These are phyloP conservation scores for Calophaca sinica DNA, from an alignment of 306 rosid species.

Conservation along the genomic window DNA sequence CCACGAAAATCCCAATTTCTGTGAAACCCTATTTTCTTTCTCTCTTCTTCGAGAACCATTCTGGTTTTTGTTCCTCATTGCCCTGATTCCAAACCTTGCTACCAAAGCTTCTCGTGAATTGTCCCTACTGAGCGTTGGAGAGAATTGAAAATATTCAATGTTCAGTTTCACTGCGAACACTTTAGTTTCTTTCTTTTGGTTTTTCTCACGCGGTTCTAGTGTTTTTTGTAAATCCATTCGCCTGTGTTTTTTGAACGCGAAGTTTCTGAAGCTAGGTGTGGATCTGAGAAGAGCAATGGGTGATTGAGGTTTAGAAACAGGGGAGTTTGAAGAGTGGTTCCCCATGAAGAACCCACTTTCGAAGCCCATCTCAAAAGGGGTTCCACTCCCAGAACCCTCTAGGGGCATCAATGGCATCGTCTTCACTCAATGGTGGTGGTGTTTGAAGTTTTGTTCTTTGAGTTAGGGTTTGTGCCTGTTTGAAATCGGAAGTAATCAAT, in stretches of 20 bases:
- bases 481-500: too few relatives aligned
- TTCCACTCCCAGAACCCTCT: too few relatives aligned
- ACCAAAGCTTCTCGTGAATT: slow-evolving; percentile 53
- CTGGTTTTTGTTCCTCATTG: slow-evolving; percentile 53
- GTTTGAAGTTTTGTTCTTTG: too few relatives aligned
- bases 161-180: slow-evolving; percentile 40
- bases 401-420: too few relatives aligned
- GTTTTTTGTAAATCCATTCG: slow-evolving; percentile 22
- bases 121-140: slow-evolving; percentile 57
- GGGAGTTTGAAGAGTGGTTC: too few relatives aligned
- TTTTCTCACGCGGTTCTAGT: slow-evolving; percentile 6
- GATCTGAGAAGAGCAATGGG: slow-evolving; percentile 85
- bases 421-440: too few relatives aligned
- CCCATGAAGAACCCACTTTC: too few relatives aligned
- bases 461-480: too few relatives aligned
- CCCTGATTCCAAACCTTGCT: slow-evolving; percentile 23
- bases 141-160: slow-evolving; percentile 44
- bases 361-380: too few relatives aligned
- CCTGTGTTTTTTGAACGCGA: slow-evolving; percentile 63
- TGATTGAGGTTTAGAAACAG: slow-evolving; percentile 78
- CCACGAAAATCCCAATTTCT: too few relatives aligned
- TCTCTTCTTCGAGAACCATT: slow-evolving; percentile 65
- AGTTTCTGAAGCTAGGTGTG: slow-evolving; percentile 72
- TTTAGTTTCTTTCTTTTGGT: slow-evolving; percentile 34
- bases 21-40: too few relatives aligned